A percentile compares a stretch with the other conserved stretches of the same genome.
phyloP scores from a whole-genome alignment of 2,329 filamentous ascomycete genomes.

The Calonectria pseudoturangicola region DNA sequence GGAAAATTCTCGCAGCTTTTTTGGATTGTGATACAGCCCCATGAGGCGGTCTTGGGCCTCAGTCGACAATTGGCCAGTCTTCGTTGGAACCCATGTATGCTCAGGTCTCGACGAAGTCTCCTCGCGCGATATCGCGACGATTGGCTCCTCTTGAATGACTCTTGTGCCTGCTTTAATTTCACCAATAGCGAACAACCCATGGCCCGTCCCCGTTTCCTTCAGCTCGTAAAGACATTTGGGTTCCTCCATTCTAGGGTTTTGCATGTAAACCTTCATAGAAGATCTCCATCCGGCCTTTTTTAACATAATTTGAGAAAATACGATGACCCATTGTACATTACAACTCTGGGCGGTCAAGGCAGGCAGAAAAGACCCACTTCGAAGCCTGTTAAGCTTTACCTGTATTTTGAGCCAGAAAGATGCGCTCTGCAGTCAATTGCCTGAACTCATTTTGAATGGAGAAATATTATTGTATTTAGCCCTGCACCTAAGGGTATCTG shows the following conservation, averaged over 20 bases:
- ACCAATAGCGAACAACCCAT: conserved; percentile 31
- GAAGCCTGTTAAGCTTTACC: neutral
- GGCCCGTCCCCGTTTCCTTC: conserved; percentile 26
- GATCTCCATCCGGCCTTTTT: neutral
- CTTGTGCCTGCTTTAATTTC: conserved; percentile 36
- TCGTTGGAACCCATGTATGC: conserved; percentile 30
- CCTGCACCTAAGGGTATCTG: no score
- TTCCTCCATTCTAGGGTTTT: conserved; percentile 13
- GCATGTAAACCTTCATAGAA: neutral
- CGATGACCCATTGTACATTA: neutral
- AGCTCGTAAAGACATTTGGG: conserved; percentile 27
- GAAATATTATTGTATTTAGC: no score
- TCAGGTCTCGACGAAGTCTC: conserved; percentile 31
- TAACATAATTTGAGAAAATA: neutral
- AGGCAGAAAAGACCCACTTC: neutral
- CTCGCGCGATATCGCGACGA: conserved; percentile 35
- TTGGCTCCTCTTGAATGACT: conserved; percentile 36
- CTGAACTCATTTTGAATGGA: no score
- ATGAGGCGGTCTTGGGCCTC: conserved; percentile 25
- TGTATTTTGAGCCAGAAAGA: neutral
- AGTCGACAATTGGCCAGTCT: conserved; percentile 23
- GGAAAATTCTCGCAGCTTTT: conserved; percentile 34
- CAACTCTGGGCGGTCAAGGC: neutral
- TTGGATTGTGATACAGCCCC: conserved; percentile 38
- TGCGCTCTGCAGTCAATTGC: no score